A percentile compares a stretch with the other conserved stretches of the same genome.
Conservation (phyloP, 176 grass and related monocot species). For the Triticum dicoccoides region DNA sequence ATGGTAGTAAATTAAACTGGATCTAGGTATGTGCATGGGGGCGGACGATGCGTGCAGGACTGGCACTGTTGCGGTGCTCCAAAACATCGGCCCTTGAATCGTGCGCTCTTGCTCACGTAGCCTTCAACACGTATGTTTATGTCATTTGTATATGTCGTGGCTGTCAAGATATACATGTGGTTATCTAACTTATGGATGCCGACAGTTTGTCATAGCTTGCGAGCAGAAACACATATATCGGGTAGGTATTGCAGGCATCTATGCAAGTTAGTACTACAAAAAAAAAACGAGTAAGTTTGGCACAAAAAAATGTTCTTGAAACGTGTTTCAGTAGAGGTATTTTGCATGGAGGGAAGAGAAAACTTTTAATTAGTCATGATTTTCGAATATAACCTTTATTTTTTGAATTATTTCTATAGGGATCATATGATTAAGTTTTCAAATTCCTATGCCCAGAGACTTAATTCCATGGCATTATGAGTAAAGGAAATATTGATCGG, state of each 20-base stretch:
- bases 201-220: conserved; percentile 32
- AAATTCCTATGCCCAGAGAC: neutral
- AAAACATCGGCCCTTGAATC: conserved; percentile 42
- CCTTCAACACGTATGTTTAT: neutral
- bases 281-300: too few relatives aligned
- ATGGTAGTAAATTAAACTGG: conserved; percentile 22
- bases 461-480: neutral
- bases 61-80: conserved; percentile 31
- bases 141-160: neutral
- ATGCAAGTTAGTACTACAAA: too few relatives aligned
- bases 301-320: too few relatives aligned
- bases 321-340: too few relatives aligned
- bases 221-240: neutral
- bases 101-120: conserved; percentile 24
- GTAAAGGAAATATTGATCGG: neutral
- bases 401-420: too few relatives aligned
- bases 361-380: too few relatives aligned
- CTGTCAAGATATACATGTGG: neutral
- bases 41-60: conserved; percentile 35
- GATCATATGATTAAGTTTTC: too few relatives aligned
- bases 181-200: conserved; percentile 3
- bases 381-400: too few relatives aligned
- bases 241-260: neutral
- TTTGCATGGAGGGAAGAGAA: too few relatives aligned
- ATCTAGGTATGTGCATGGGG: conserved; percentile 23